Evolutionary conservation across 345 rosid genomes (phyloP).

Genomic region (Eucalyptus tenuipes): DNA sequence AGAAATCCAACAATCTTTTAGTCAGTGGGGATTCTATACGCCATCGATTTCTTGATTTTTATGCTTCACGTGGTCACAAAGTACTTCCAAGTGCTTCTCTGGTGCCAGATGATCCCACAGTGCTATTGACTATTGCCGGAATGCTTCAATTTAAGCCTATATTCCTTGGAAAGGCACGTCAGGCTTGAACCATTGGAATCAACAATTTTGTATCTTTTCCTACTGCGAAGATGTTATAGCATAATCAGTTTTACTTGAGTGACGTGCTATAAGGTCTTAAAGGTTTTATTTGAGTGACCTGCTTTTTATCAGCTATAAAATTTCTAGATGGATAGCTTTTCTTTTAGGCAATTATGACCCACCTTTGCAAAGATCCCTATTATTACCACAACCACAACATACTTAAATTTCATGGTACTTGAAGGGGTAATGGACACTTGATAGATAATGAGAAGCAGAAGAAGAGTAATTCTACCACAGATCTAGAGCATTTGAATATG

Average conservation of each 20-base stretch:
- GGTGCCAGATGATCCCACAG: constrained; percentile 94
- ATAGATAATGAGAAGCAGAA: neutral
- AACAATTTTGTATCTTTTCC: neutral
- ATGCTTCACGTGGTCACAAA: constrained; percentile 84
- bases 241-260: neutral
- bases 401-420: neutral
- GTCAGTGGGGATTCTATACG: constrained; percentile 81
- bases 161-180: constrained; percentile 79
- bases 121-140: constrained; percentile 89
- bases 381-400: neutral
- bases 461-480: neutral
- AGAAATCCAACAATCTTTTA: constrained; percentile 20
- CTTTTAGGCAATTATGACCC: neutral
- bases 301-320: neutral
- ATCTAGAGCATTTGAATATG: neutral
- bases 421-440: neutral
- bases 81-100: constrained; percentile 87
- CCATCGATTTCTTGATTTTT: constrained; percentile 67
- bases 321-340: neutral
- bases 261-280: neutral
- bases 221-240: neutral
- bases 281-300: neutral
- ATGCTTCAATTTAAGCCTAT: constrained; percentile 98
- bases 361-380: neutral
- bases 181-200: neutral